Evolutionary conservation across 2,329 filamentous ascomycete genomes (phyloP), one percentile per base, ranked within the genome.

Genomic region (Teratosphaeria nubilosa): DNA sequence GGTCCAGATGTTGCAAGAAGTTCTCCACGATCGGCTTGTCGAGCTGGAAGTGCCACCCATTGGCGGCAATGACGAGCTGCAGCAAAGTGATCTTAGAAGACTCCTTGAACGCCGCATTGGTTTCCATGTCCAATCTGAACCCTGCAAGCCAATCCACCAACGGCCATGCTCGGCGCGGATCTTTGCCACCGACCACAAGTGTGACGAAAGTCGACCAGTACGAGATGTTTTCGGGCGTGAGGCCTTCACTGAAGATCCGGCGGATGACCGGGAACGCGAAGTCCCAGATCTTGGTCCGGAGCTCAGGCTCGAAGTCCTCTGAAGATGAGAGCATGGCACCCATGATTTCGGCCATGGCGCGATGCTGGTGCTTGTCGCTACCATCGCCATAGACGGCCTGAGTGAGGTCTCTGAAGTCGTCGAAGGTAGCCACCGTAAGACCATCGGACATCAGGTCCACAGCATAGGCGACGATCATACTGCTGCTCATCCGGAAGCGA

Each of bases 81-180:
- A 99, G 79, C 31, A 99, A 78, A 64, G 94, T 87, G 16, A 99
- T 90, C 76, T 97, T 96, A 30, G 92, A 95, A 57, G 92, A 96
- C 72, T 99, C 95, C 72, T 99, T 99, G 81, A 99, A 99, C 0
- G 94, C 94, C 3, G 95, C 94, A 70, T 97, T 96, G 0, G 92
- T 96, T 5, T 84, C 80, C 86, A 97, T 92, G 70, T 99, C 94
- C 10, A 99, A 80, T 31, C 90, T 83, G 82, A 97, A 97, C 56
- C 86, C 84, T 53, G 87, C 83, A 22, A 99, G 79, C 73, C 85
- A 87, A 63, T 94, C 87, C 37, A 96, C 83, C 62, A 99, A 81
- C 63, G 95, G 92, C 78, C 88, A 91, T 2, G 86, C 86, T 62
- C 92, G 85, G 51, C 95, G 84, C 13, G 94, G 92, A 73, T 99